A percentile compares a stretch with the other conserved stretches of the same genome.
phyloP scores from a whole-genome alignment of 306 rosid species.

The Luffa aegyptiaca region DNA sequence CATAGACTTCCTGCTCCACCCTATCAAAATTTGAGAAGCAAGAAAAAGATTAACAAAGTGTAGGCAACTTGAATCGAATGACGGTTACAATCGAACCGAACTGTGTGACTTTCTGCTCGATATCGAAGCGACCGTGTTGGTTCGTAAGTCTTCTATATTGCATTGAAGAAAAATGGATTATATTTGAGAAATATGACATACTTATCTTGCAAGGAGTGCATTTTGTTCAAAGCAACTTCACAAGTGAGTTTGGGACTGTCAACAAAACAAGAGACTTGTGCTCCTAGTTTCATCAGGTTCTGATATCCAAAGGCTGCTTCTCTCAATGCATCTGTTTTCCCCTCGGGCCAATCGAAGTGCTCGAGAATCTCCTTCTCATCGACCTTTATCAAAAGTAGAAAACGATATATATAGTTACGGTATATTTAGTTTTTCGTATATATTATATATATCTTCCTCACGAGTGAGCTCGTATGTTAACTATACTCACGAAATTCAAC shows the following conservation, averaged over 20 bases:
- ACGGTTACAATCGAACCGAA: background rate
- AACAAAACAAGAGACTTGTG: conserved; percentile 54
- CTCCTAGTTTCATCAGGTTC: conserved; percentile 73
- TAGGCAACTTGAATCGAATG: background rate
- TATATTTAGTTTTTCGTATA: background rate
- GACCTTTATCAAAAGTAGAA: conserved; percentile 38
- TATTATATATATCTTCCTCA: background rate
- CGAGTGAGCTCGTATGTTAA: background rate
- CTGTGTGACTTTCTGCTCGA: background rate
- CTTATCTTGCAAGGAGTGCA: conserved; percentile 91
- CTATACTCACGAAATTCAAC: background rate
- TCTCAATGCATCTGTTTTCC: conserved; percentile 86
- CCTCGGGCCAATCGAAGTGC: conserved; percentile 98
- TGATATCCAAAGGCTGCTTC: conserved; percentile 94
- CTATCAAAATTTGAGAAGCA: conserved; percentile 27
- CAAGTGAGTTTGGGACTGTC: conserved; percentile 76
- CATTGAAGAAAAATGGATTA: background rate
- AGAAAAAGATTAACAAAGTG: background rate
- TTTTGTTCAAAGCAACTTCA: conserved; percentile 79
- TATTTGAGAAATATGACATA: conserved; percentile 20
- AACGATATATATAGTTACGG: background rate
- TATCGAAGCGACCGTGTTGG: background rate
- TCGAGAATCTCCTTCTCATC: conserved; percentile 87
- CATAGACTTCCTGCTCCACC: conserved; percentile 80
- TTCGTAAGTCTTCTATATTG: background rate